Conservation (phyloP, 208 protist species). For the Trypanosoma theileri region DNA sequence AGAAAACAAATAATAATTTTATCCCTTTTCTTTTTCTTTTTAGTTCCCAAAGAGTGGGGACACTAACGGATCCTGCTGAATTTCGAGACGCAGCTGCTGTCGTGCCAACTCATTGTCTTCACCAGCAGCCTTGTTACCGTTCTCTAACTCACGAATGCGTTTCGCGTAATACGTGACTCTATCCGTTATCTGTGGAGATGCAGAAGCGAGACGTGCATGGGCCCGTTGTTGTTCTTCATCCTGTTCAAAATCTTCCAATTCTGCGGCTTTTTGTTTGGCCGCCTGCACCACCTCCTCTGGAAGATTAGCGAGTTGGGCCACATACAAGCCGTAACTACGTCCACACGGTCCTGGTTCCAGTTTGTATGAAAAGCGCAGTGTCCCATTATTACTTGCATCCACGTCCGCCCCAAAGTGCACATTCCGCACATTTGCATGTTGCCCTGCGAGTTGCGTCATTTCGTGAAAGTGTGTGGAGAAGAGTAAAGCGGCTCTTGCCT, state of each 20-base stretch:
- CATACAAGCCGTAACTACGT: slow-evolving; percentile 93
- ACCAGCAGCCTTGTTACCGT: slow-evolving; percentile 7
- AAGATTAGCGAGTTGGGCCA: slow-evolving; percentile 86
- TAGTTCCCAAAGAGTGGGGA: slow-evolving; percentile 29
- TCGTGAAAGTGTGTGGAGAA: slow-evolving; percentile 99
- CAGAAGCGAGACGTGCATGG: slow-evolving; percentile 13
- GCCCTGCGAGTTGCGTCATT: slow-evolving; percentile 92
- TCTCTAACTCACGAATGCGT: slow-evolving; percentile 58
- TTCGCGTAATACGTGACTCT: slow-evolving; percentile 62
- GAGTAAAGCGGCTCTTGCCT: slow-evolving; percentile 86
- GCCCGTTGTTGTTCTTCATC: slow-evolving; percentile 12
- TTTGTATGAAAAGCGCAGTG: slow-evolving; percentile 84
- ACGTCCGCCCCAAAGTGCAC: slow-evolving; percentile 84
- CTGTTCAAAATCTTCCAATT: slow-evolving; percentile 83
- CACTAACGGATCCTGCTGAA: slow-evolving; percentile 41
- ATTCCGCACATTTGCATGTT: slow-evolving; percentile 61
- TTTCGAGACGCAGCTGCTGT: slow-evolving; percentile 50
- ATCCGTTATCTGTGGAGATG: slow-evolving; percentile 33
- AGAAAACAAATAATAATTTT: slow-evolving; percentile 2
- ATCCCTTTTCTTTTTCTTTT: neutral
- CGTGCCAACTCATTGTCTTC: slow-evolving; percentile 22
- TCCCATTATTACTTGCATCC: slow-evolving; percentile 49
- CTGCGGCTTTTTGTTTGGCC: slow-evolving; percentile 79
- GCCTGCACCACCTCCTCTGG: slow-evolving; percentile 77
- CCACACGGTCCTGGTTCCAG: slow-evolving; percentile 85